phyloP scores from a whole-genome alignment of 495 filamentous ascomycete species.

The Trichoderma virens region DNA sequence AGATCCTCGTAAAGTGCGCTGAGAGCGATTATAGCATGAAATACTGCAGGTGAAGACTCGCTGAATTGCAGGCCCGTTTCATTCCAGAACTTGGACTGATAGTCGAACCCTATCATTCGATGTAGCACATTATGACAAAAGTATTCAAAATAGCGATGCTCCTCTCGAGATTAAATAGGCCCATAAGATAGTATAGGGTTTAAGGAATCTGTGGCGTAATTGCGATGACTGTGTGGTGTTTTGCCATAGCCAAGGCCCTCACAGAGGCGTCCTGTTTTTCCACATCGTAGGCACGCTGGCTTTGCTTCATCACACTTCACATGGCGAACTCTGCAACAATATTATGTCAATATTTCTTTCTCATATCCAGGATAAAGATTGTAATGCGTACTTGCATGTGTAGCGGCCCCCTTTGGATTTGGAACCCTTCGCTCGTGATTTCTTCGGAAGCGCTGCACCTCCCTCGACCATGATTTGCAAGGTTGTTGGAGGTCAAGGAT shows the following conservation, averaged over 20 bases:
- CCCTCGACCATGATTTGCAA: neutral
- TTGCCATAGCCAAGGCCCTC: neutral
- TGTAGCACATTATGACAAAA: neutral
- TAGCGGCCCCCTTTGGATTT: neutral
- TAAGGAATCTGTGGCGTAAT: neutral
- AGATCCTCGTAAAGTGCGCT: neutral
- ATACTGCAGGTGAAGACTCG: neutral
- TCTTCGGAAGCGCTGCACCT: neutral
- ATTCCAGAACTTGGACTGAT: neutral
- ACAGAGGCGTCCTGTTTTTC: neutral
- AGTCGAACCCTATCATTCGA: neutral
- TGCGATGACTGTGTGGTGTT: neutral
- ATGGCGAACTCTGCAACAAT: neutral
- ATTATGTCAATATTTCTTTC: neutral
- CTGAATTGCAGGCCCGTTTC: neutral
- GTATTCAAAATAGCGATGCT: neutral
- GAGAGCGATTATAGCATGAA: neutral
- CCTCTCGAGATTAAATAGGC: neutral
- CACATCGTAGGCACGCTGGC: neutral
- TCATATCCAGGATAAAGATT: neutral
- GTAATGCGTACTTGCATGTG: neutral
- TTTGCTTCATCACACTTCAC: neutral
- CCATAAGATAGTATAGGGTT: neutral
- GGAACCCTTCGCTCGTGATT: neutral
- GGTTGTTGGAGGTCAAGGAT: too few relatives aligned